Percentiles rank a stretch among this genome's conserved stretches.
Conservation (phyloP, 768 basidiomycete genomes). For the Russula earlei region DNA sequence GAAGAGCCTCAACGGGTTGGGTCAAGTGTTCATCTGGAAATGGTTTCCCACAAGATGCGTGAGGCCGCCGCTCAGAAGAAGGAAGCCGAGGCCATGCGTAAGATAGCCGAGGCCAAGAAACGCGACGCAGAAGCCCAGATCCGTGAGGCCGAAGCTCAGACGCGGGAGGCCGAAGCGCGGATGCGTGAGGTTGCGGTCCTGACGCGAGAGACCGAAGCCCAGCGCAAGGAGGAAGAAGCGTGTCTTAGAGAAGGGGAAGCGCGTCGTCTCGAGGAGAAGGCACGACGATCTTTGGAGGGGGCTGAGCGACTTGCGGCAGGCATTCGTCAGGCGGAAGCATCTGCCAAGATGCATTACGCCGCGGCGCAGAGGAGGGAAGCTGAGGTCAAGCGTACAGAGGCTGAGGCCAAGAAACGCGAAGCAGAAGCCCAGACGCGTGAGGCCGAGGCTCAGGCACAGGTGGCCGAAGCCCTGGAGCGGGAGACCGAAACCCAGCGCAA, state of each 20-base stretch:
- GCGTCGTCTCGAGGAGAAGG: constrained; percentile 20
- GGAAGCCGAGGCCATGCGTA: too few species aligned
- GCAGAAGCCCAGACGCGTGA: too few species aligned
- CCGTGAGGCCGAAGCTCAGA: constrained; percentile 26
- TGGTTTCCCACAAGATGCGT: constrained; percentile 19
- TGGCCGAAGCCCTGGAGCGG: too few species aligned
- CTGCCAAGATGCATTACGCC: constrained; percentile 1
- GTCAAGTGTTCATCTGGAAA: constrained; percentile 8
- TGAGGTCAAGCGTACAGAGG: too few species aligned
- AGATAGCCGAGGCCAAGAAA: too few species aligned
- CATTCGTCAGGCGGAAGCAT: constrained; percentile 19
- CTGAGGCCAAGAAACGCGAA: too few species aligned
- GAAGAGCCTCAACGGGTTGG: not conserved
- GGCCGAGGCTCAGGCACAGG: too few species aligned
- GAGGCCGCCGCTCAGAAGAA: constrained; percentile 17
- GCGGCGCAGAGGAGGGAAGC: too few species aligned
- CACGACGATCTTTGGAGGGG: constrained; percentile 13
- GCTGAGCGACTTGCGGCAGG: constrained; percentile 18
- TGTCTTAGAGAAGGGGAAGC: constrained; percentile 23
- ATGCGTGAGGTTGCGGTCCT: too few species aligned
- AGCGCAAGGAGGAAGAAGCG: constrained; percentile 25
- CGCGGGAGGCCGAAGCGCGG: constrained; percentile 26
- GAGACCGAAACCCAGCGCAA: too few species aligned
- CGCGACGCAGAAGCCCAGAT: constrained; percentile 23
- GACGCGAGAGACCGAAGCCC: not conserved